These are phyloP conservation scores for Goniomonas avonlea DNA, from an alignment of 78 protist genomes.

Conservation along the genomic window DNA sequence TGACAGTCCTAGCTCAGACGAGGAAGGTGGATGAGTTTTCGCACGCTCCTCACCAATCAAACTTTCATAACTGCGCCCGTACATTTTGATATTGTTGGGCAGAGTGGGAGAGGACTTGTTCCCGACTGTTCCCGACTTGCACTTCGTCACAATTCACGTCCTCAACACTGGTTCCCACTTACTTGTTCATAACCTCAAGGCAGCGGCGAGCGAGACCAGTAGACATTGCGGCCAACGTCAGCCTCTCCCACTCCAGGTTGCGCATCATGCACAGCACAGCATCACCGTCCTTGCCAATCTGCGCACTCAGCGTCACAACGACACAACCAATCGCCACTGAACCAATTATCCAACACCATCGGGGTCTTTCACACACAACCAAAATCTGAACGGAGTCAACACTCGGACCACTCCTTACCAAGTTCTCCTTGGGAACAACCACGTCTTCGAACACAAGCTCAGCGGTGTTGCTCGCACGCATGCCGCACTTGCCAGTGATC, in stretches of 20 bases:
- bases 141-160: not conserved
- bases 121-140: not conserved
- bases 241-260: constrained; percentile 34
- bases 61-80: no score
- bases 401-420: not conserved
- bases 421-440: not conserved
- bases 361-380: no score
- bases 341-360: no score
- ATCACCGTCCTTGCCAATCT: constrained; percentile 1
- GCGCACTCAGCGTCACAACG: no score
- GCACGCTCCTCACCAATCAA: no score
- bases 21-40: no score
- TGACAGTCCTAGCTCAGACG: no score
- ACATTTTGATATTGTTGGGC: no score
- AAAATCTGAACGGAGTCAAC: not conserved
- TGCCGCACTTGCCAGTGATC: constrained; percentile 35
- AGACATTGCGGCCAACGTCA: constrained; percentile 30
- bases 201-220: constrained; percentile 33
- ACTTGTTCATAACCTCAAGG: not conserved
- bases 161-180: not conserved
- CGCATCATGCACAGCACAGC: constrained; percentile 39
- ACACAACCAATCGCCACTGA: no score
- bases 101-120: no score
- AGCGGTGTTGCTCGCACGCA: constrained; percentile 50
- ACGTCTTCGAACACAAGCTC: constrained; percentile 45